phyloP scores from a whole-genome alignment of 495 filamentous ascomycete species.

The Hyaloscypha finlandica region DNA sequence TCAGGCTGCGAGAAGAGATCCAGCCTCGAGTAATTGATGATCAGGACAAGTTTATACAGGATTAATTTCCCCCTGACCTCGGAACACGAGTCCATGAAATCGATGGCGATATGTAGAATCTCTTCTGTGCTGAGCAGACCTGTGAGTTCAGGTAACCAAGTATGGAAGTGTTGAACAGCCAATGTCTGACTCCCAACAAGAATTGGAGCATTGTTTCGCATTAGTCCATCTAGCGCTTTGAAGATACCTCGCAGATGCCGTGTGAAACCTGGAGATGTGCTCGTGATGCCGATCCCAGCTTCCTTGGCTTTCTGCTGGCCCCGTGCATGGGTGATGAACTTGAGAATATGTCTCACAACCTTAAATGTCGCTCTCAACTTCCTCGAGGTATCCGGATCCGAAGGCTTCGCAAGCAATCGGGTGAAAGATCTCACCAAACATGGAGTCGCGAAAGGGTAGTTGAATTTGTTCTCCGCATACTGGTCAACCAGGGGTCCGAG shows the following conservation, averaged over 20 bases:
- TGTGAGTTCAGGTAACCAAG: conserved; percentile 88
- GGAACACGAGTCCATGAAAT: conserved; percentile 90
- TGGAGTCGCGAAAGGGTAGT: conserved; percentile 91
- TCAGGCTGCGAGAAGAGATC: conserved; percentile 77
- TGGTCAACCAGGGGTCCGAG: conserved; percentile 85
- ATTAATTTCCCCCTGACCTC: conserved; percentile 88
- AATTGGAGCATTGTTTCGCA: conserved; percentile 81
- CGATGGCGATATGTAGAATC: conserved; percentile 86
- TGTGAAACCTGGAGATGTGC: conserved; percentile 72
- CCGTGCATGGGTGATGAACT: conserved; percentile 90
- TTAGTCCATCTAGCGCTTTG: conserved; percentile 82
- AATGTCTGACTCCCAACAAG: conserved; percentile 92
- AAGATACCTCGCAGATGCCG: conserved; percentile 85
- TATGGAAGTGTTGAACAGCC: conserved; percentile 94
- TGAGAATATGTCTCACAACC: conserved; percentile 88
- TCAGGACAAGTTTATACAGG: conserved; percentile 90
- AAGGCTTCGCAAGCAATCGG: conserved; percentile 73
- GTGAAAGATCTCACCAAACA: conserved; percentile 88
- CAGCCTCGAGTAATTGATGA: conserved; percentile 82
- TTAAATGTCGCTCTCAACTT: conserved; percentile 92
- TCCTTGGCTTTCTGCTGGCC: conserved; percentile 88
- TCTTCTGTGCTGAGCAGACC: conserved; percentile 77
- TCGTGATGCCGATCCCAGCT: conserved; percentile 84
- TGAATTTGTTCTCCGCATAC: conserved; percentile 87
- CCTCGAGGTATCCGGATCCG: conserved; percentile 77